Percentiles rank a stretch among this genome's conserved stretches.
phyloP scores from a whole-genome alignment of 805 yeast species.

The Cyberlindnera galapagoensis region DNA sequence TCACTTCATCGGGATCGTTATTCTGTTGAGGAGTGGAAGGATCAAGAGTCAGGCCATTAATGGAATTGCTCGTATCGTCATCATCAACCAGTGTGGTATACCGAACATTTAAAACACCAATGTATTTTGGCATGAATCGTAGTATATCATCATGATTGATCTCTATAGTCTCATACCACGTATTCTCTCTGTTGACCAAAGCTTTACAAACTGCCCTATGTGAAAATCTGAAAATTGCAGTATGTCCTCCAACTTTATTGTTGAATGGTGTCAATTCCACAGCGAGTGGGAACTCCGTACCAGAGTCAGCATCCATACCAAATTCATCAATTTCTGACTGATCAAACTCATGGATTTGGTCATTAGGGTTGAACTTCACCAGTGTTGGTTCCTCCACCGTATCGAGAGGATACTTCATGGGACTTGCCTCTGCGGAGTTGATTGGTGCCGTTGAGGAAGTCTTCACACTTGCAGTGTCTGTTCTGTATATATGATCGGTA shows the following conservation, averaged over 20 bases:
- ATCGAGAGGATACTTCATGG: neutral
- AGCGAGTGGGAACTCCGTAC: slow-evolving; percentile 54
- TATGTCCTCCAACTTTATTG: slow-evolving; percentile 97
- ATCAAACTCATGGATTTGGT: slow-evolving; percentile 10
- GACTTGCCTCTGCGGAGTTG: neutral
- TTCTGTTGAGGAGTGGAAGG: slow-evolving; percentile 9
- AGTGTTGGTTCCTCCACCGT: slow-evolving; percentile 1
- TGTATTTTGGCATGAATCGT: slow-evolving; percentile 86
- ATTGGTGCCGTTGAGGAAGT: slow-evolving; percentile 1
- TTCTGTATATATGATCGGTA: neutral
- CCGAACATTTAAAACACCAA: slow-evolving; percentile 90
- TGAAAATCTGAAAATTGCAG: slow-evolving; percentile 90
- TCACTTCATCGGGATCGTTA: slow-evolving; percentile 11
- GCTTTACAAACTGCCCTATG: slow-evolving; percentile 92
- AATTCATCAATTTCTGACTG: slow-evolving; percentile 1
- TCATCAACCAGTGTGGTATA: slow-evolving; percentile 36
- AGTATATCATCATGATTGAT: slow-evolving; percentile 66
- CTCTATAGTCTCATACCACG: slow-evolving; percentile 89
- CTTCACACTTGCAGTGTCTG: slow-evolving; percentile 2
- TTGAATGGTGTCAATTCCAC: slow-evolving; percentile 89
- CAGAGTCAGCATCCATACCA: slow-evolving; percentile 17
- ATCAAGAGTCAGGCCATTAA: slow-evolving; percentile 11
- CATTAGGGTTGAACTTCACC: slow-evolving; percentile 12
- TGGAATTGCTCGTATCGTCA: slow-evolving; percentile 13
- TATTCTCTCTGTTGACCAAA: slow-evolving; percentile 80